Evolutionary conservation across 208 protist genomes (phyloP), one percentile per base, ranked within the genome.

Genomic region (Leishmania turanica): DNA sequence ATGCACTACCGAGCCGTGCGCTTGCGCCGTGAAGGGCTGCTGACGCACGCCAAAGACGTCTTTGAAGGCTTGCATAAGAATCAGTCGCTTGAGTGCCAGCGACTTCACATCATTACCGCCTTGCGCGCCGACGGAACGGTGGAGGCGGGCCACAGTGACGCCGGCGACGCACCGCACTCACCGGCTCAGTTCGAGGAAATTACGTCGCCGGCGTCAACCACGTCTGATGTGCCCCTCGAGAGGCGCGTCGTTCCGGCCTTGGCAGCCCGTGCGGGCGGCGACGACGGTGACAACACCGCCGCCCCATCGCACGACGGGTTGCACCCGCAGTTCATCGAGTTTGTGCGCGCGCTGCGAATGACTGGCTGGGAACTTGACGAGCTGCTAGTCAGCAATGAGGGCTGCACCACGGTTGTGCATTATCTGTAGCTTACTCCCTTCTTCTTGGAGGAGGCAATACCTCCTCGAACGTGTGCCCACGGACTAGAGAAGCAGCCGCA

Each of bases 361-460:
- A 27, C 77, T 9, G 90, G 90, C 24, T 94, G 88, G 88, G 72
- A 85, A 45, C 58, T 92, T 34, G 87, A 91, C 78, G 81, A 84
- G 11, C 69, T 92, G 37, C 86, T 89, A 2, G 17, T 92, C 24
- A 66, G 76, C 56, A 68, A 85, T 34, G 83, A 92, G 70, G 88
- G 90, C 40, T 90, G 56, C 76, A 87, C 84, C 42, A 81, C 89
- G 1, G 85, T 82, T 1, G 75, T 94, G 42, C 78, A 91, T 19
- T 90, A 91, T 72, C 40, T 92, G 47, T 93, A 76, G 51, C 17
- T 13, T 13, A 13, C 9, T 82, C 54, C 54, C 24, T 11, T 5
- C 40, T 40, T 3, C 11, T 8, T 68, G 58, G 31, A 68, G 62
- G 31, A 5, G 27, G 62, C 13, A 19, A 31, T 68, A 15, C 31